phyloP scores from a whole-genome alignment of 768 basidiomycete species.

The Trametes cingulata region DNA sequence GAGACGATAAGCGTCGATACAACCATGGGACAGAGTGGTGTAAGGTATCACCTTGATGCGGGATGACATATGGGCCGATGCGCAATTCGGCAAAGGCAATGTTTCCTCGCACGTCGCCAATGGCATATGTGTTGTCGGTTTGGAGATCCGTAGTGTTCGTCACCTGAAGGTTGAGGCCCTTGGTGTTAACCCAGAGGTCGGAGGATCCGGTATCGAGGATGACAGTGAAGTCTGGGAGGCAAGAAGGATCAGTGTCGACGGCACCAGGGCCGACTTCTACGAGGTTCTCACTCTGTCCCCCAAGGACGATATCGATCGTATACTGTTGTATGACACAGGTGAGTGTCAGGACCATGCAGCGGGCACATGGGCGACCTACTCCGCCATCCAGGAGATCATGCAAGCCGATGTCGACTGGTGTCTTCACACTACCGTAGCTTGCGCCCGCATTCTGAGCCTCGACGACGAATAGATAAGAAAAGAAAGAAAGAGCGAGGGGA shows the following conservation, averaged over 20 bases:
- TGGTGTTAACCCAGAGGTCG: slow-evolving; percentile 33
- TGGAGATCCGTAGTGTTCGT: slow-evolving; percentile 34
- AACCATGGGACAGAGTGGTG: not conserved
- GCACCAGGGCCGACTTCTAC: not conserved
- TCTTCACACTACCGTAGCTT: not conserved
- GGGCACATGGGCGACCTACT: not conserved
- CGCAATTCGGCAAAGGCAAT: slow-evolving; percentile 39
- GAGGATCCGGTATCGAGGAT: slow-evolving; percentile 38
- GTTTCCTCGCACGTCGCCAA: slow-evolving; percentile 40
- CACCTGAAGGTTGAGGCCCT: slow-evolving; percentile 19
- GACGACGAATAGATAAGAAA: not conserved
- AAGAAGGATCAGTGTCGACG: not conserved
- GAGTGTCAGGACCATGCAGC: too few species aligned
- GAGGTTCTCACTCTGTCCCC: not conserved
- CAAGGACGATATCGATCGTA: not conserved
- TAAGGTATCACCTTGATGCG: slow-evolving; percentile 62
- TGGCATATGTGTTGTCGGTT: slow-evolving; percentile 38
- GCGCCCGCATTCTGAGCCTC: not conserved
- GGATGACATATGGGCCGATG: slow-evolving; percentile 36
- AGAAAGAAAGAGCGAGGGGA: not conserved
- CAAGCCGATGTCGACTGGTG: not conserved
- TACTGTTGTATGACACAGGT: not conserved
- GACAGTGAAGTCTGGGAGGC: slow-evolving; percentile 29
- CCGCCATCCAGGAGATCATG: not conserved
- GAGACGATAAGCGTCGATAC: slow-evolving; percentile 23